phyloP scores from a whole-genome alignment of 139 green algal genomes.

The Chlamydomonas eustigma region DNA sequence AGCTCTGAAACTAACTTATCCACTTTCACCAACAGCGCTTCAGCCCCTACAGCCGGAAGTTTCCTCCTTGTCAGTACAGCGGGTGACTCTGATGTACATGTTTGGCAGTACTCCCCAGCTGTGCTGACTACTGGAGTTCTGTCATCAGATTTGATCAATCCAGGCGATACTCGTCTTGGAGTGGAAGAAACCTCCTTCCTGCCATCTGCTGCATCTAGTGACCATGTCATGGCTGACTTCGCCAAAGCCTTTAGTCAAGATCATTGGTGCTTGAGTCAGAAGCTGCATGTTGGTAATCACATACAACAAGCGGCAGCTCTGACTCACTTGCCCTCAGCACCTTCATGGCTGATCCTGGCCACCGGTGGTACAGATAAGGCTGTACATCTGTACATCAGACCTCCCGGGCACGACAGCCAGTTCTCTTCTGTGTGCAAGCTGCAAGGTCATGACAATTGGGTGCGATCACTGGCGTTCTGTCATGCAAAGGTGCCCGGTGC shows the following conservation, averaged over 20 bases:
- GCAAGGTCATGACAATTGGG: constrained; percentile 81
- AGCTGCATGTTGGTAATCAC: constrained; percentile 38
- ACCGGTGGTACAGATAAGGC: constrained; percentile 65
- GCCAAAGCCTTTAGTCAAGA: constrained; percentile 11
- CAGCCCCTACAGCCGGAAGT: no score
- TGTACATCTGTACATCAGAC: constrained; percentile 55
- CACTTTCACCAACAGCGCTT: no score
- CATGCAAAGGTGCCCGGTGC: constrained; percentile 14
- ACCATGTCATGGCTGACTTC: background rate
- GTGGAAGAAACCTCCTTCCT: no score
- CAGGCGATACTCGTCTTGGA: no score
- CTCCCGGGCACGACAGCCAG: constrained; percentile 11
- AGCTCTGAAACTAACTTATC: background rate
- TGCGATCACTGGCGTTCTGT: constrained; percentile 69
- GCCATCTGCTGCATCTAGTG: no score
- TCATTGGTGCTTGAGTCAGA: constrained; percentile 35
- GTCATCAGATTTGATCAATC: no score
- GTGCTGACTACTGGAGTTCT: no score
- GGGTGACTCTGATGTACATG: background rate
- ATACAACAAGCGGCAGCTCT: constrained; percentile 60
- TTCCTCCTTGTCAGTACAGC: constrained; percentile 34
- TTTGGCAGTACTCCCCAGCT: constrained; percentile 11
- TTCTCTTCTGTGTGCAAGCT: constrained; percentile 57
- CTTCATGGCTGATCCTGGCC: constrained; percentile 64
- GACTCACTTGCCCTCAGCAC: constrained; percentile 36